phyloP scores from a whole-genome alignment of 2,329 filamentous ascomycete genomes.

The Claviceps africana region DNA sequence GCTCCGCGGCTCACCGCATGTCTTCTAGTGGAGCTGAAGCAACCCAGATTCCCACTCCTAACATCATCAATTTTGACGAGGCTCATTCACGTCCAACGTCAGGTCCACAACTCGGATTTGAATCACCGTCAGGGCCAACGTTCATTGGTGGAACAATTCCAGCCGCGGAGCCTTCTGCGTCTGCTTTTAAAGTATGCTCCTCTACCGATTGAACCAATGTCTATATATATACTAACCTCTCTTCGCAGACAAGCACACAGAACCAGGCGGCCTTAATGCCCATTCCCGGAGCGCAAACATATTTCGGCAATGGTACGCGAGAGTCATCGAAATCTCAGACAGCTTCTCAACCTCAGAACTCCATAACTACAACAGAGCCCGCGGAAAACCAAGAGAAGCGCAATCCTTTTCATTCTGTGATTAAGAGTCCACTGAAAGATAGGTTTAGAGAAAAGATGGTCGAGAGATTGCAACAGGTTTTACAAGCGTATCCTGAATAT shows the following conservation, averaged over 20 bases:
- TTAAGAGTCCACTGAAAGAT: constrained; percentile 8
- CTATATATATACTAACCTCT: background rate
- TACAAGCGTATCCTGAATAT: background rate
- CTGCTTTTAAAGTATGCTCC: background rate
- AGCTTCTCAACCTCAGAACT: background rate
- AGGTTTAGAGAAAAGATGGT: constrained; percentile 13
- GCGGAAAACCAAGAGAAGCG: background rate
- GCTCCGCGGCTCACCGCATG: background rate
- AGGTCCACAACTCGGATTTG: background rate
- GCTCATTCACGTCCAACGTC: background rate
- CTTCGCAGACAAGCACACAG: background rate
- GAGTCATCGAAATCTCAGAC: background rate
- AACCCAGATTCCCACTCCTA: background rate
- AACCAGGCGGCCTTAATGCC: constrained; percentile 16
- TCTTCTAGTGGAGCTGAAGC: background rate
- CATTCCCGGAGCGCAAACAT: constrained; percentile 23
- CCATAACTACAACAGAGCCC: background rate
- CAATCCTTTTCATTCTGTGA: constrained; percentile 3
- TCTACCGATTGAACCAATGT: background rate
- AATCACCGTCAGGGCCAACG: background rate
- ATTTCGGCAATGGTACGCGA: constrained; percentile 15
- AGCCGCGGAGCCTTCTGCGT: background rate
- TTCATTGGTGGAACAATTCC: background rate
- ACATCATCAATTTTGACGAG: constrained; percentile 1
- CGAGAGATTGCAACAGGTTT: constrained; percentile 1